Base-by-base conservation (phyloP, 768 basidiomycete species). In the Tephrocybe sp. region DNA sequence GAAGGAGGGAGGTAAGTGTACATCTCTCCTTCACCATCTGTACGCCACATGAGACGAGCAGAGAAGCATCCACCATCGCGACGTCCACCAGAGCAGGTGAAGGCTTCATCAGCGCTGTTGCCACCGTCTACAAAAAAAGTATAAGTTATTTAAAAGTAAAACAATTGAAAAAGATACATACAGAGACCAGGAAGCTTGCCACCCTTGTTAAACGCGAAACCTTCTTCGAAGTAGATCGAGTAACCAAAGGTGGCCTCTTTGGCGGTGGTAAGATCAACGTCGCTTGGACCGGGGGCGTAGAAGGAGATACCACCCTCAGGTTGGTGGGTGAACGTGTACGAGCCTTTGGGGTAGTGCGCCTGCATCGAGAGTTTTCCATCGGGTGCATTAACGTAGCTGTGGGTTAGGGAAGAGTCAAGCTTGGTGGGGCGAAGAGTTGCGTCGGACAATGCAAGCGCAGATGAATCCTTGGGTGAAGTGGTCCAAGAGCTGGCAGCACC, bases 141-240 rank as follows among this genome's bases (percentile, higher is more conserved):
- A 16, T 48, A 32, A 55, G 36, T 40, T 33, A 48, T 45, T 23
- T 45, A 45, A 36, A 40, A 34, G 47, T 45, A 39, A 32, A 23
- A 14, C 13, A 44, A 36, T 5, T 43, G 45, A 26, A 47, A 26
- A 22, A 11, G 38, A 22, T n/a, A 73, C 79, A 58, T 59, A 85
- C 83, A 87, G 57, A 88, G 65, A 56, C 86, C 87, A 16, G 86
- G 87, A 20, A 89, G 73, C 65, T 87, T 89, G 39, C 87, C 87
- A 51, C 87, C 86, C 58, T 74, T 75, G 56, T 80, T 72, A 68
- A 78, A 88, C n/a, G 74, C 73, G 63, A 85, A 88, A 23, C 78
- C 85, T 12, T 73, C 62, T 26, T 76, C 68, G 68, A 89, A 86
- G 69, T 70, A 83, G 30, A 85, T 77, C 1, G 82, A 79, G 68